Evolutionary conservation across 306 rosid species (phyloP).

Genomic region (Cucurbita pepo): DNA sequence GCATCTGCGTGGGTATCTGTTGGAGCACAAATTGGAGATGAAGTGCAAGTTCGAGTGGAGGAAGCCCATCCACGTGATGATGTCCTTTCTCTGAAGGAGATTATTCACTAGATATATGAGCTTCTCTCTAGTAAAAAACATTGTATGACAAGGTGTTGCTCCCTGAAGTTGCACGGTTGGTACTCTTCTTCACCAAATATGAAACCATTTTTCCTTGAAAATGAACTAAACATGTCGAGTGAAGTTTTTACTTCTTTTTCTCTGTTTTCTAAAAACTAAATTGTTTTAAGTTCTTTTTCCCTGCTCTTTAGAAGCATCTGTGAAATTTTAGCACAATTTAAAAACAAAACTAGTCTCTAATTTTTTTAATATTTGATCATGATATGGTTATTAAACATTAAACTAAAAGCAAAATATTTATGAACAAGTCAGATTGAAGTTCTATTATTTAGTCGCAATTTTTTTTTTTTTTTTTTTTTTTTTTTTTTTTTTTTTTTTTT

Average conservation of each 20-base stretch:
- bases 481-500: no score
- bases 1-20: conserved; percentile 57
- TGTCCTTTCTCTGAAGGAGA: conserved; percentile 56
- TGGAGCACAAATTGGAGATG: conserved; percentile 71
- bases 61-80: conserved; percentile 89
- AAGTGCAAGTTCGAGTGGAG: conserved; percentile 59
- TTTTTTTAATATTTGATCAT: background rate
- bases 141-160: background rate
- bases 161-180: background rate
- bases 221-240: background rate
- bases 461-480: background rate
- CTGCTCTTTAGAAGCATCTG: background rate
- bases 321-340: background rate
- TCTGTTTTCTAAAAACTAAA: background rate
- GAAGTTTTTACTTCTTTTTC: background rate
- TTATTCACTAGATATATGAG: conserved; percentile 9
- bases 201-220: background rate
- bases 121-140: background rate
- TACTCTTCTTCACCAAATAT: background rate
- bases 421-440: background rate
- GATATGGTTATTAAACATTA: background rate
- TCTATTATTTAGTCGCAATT: background rate
- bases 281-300: background rate
- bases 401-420: background rate
- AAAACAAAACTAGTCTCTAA: background rate